Percentiles rank a stretch among this genome's conserved stretches.
phyloP scores from a whole-genome alignment of 192 early-diverging fungal genomes.

The Spizellomyces sp. region DNA sequence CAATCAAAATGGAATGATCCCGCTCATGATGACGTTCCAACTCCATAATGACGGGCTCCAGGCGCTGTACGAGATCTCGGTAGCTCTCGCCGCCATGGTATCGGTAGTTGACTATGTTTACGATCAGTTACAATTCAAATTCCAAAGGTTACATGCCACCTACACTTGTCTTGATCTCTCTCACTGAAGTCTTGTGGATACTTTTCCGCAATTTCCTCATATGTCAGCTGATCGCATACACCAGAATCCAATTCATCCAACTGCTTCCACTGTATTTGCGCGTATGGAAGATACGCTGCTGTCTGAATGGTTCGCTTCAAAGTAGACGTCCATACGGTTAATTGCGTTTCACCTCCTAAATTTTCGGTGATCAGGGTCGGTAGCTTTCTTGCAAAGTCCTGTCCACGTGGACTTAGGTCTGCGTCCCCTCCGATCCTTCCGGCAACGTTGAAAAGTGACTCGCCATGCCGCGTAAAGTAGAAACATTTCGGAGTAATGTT shows the following conservation, averaged over 20 bases:
- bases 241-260: conserved; percentile 97
- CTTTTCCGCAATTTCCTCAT: conserved; percentile 94
- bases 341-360: conserved; percentile 55
- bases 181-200: conserved; percentile 94
- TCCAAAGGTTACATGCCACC: conserved; percentile 15
- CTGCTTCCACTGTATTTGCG: conserved; percentile 95
- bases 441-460: conserved; percentile 89
- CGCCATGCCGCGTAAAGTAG: conserved; percentile 83
- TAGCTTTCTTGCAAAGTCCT: conserved; percentile 80
- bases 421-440: conserved; percentile 97
- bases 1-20: conserved; percentile 87
- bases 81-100: conserved; percentile 78
- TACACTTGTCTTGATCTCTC: conserved; percentile 96
- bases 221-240: conserved; percentile 97
- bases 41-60: conserved; percentile 99
- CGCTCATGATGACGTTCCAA: conserved; percentile 84
- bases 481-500: conserved; percentile 94
- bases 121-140: background rate
- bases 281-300: conserved; percentile 73
- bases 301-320: conserved; percentile 93
- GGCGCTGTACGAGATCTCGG: conserved; percentile 89
- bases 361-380: conserved; percentile 79
- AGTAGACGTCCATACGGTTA: conserved; percentile 94
- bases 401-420: conserved; percentile 81
- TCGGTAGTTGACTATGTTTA: conserved; percentile 45